These are phyloP conservation scores for Xylaria nigripes DNA, from an alignment of 495 filamentous ascomycete species.

Conservation along the genomic window DNA sequence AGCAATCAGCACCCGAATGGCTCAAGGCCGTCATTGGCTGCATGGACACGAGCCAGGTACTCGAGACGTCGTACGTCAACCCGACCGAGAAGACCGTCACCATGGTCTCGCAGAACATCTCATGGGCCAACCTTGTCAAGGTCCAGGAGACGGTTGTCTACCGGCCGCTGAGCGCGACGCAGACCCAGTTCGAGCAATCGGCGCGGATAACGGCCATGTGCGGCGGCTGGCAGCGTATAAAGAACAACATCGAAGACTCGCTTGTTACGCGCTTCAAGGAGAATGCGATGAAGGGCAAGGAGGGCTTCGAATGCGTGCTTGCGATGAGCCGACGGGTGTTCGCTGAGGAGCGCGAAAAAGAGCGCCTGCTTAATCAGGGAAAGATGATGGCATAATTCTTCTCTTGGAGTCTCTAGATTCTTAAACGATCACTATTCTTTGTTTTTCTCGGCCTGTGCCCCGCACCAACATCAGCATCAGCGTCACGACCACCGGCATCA, in stretches of 20 bases:
- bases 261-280: constrained; percentile 81
- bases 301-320: constrained; percentile 90
- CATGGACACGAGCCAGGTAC: constrained; percentile 69
- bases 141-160: constrained; percentile 89
- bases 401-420: background rate
- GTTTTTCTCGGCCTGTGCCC: background rate
- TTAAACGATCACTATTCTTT: background rate
- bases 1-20: constrained; percentile 84
- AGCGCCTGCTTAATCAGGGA: constrained; percentile 26
- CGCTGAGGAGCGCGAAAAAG: constrained; percentile 72
- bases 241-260: constrained; percentile 86
- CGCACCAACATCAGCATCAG: background rate
- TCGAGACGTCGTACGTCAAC: constrained; percentile 93
- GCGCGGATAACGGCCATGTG: constrained; percentile 89
- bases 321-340: constrained; percentile 92
- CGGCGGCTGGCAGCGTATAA: constrained; percentile 92
- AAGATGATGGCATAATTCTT: constrained; percentile 17
- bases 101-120: constrained; percentile 89
- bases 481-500: background rate
- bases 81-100: constrained; percentile 73
- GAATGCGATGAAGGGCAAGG: constrained; percentile 79
- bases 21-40: constrained; percentile 65
- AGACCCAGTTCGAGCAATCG: constrained; percentile 76
- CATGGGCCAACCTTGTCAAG: constrained; percentile 75
- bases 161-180: constrained; percentile 51